Evolutionary conservation across 2,329 filamentous ascomycete species (phyloP).

Genomic region (Aspergillus phoenicis): DNA sequence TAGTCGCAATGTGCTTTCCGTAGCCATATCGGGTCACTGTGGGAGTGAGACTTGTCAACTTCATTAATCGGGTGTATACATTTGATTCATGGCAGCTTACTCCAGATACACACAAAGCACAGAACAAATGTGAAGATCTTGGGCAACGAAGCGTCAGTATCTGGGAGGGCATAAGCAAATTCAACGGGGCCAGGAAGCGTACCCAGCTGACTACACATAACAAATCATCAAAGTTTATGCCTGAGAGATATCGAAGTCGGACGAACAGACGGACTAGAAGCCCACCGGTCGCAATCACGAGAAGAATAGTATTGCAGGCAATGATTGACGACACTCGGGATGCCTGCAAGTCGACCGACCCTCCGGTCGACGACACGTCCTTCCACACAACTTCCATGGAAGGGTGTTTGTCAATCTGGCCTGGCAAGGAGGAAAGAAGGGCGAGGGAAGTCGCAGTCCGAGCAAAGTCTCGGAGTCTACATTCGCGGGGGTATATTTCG

Average conservation of each 20-base stretch:
- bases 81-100: neutral
- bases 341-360: neutral
- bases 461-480: neutral
- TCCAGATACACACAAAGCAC: slow-evolving; percentile 4
- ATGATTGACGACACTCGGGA: slow-evolving; percentile 3
- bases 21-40: slow-evolving; percentile 22
- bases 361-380: neutral
- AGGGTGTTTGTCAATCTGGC: neutral
- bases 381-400: neutral
- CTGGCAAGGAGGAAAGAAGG: neutral
- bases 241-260: slow-evolving; percentile 4
- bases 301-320: slow-evolving; percentile 1
- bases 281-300: neutral
- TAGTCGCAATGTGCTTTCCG: slow-evolving; percentile 12
- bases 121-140: neutral
- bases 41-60: neutral
- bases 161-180: neutral
- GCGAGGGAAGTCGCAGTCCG: neutral
- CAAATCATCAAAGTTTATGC: neutral
- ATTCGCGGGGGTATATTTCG: neutral
- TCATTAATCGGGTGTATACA: neutral
- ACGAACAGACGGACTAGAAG: slow-evolving; percentile 4
- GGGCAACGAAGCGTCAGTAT: neutral
- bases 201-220: neutral
- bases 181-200: neutral